Evolutionary conservation across 352 stramenopile species (phyloP).

Genomic region (Phytophthora melonis): DNA sequence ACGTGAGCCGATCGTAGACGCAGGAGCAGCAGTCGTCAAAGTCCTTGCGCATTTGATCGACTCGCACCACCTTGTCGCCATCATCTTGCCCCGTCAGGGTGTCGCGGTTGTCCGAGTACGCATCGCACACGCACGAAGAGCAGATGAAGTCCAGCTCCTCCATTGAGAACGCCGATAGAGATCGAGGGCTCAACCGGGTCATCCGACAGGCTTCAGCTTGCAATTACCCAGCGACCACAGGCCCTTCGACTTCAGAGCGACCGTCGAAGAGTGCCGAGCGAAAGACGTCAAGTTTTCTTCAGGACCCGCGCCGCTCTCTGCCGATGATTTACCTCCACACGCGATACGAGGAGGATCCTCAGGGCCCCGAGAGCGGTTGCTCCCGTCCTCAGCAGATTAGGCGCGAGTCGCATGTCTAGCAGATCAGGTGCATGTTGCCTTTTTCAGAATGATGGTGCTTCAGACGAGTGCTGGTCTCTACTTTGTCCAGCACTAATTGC

Average conservation of each 20-base stretch:
- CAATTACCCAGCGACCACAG: background rate
- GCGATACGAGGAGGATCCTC: too few relatives aligned
- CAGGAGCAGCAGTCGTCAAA: slow-evolving; percentile 71
- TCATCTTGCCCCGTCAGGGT: slow-evolving; percentile 31
- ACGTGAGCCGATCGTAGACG: slow-evolving; percentile 73
- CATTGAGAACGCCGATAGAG: slow-evolving; percentile 43
- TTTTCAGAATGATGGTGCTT: slow-evolving; percentile 17
- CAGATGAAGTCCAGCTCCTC: slow-evolving; percentile 77
- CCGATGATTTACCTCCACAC: background rate
- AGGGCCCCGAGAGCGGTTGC: too few relatives aligned
- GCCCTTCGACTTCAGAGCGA: background rate
- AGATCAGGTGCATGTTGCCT: slow-evolving; percentile 9
- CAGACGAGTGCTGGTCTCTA: background rate
- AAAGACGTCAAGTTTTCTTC: too few relatives aligned
- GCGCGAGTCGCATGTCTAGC: too few relatives aligned
- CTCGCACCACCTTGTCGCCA: slow-evolving; percentile 1
- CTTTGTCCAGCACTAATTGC: background rate
- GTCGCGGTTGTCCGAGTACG: slow-evolving; percentile 44
- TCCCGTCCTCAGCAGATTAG: too few relatives aligned
- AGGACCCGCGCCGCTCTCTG: background rate
- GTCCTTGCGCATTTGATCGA: slow-evolving; percentile 29
- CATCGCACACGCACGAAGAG: slow-evolving; percentile 65
- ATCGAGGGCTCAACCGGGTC: slow-evolving; percentile 28
- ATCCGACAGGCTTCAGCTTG: slow-evolving; percentile 8
- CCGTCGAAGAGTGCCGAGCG: background rate